phyloP scores from a whole-genome alignment of 176 grass and related monocot species.

The Zea luxurians region DNA sequence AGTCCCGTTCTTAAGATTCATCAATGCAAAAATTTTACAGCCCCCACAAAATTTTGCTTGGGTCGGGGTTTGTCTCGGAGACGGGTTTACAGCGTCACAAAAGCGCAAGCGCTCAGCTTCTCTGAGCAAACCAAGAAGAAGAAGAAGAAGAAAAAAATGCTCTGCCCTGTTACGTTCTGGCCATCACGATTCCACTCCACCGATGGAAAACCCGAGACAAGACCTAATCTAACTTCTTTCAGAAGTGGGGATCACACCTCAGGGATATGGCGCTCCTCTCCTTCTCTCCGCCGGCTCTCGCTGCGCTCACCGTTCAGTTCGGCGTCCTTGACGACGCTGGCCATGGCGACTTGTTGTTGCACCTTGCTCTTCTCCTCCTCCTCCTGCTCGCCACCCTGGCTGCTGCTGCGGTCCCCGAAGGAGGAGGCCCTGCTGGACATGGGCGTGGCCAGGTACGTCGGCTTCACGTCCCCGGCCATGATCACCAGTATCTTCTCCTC shows the following conservation, averaged over 20 bases:
- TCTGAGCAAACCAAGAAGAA: constrained; percentile 9
- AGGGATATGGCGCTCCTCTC: constrained; percentile 38
- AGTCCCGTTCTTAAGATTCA: background rate
- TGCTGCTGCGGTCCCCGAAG: constrained; percentile 55
- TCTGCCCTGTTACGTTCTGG: background rate
- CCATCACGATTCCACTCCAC: constrained; percentile 1
- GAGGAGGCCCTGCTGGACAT: constrained; percentile 80
- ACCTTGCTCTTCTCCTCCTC: constrained; percentile 35
- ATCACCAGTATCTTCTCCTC: constrained; percentile 96
- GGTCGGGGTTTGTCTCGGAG: constrained; percentile 38
- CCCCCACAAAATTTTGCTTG: constrained; percentile 20
- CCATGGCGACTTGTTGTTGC: constrained; percentile 34
- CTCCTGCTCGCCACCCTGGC: constrained; percentile 30
- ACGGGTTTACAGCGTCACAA: constrained; percentile 12
- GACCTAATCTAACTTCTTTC: constrained; percentile 27
- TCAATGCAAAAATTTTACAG: constrained; percentile 35
- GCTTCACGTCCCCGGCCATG: constrained; percentile 93
- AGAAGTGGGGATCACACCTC: constrained; percentile 50
- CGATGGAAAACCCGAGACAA: background rate
- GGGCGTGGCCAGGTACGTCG: constrained; percentile 85
- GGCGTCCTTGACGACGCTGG: constrained; percentile 29
- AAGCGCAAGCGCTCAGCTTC: constrained; percentile 1
- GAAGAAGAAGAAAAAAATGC: constrained; percentile 51
- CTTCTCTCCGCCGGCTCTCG: constrained; percentile 39
- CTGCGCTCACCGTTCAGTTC: constrained; percentile 52